Conservation (phyloP, 75 land plant genomes). For the Cryptomeria japonica region DNA sequence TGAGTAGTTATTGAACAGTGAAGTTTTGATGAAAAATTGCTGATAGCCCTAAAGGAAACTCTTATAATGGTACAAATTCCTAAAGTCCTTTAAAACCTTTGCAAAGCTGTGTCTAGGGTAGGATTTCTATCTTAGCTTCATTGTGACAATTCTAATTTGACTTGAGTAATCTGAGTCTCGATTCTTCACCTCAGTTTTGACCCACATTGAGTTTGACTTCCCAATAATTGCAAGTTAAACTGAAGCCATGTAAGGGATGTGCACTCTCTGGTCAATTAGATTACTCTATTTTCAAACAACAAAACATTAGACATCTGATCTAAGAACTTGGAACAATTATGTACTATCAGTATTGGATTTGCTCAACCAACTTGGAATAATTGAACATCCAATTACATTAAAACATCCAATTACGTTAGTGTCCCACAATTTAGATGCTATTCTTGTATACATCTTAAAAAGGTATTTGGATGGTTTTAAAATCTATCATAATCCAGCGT, state of each 20-base stretch:
- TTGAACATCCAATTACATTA: not conserved
- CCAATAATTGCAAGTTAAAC: not conserved
- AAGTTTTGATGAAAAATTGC: not conserved
- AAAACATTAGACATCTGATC: not conserved
- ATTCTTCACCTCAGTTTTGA: not conserved
- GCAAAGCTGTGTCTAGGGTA: not conserved
- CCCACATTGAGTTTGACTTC: not conserved
- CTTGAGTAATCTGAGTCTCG: not conserved
- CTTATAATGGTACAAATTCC: not conserved
- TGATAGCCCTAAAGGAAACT: not conserved
- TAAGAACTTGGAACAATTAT: not conserved
- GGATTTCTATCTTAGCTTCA: not conserved
- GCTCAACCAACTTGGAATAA: not conserved
- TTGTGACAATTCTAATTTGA: not conserved
- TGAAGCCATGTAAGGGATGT: not conserved
- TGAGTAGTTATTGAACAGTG: not conserved
- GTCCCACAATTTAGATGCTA: not conserved
- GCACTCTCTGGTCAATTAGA: not conserved
- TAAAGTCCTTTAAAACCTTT: not conserved
- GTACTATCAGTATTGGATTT: not conserved
- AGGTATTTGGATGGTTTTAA: not conserved
- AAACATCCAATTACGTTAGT: not conserved
- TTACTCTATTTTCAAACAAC: not conserved
- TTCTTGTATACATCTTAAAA: not conserved
- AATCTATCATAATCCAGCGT: not conserved